These are phyloP conservation scores for Exophiala viscosa DNA, from an alignment of 2,329 filamentous ascomycete species.

Conservation along the genomic window DNA sequence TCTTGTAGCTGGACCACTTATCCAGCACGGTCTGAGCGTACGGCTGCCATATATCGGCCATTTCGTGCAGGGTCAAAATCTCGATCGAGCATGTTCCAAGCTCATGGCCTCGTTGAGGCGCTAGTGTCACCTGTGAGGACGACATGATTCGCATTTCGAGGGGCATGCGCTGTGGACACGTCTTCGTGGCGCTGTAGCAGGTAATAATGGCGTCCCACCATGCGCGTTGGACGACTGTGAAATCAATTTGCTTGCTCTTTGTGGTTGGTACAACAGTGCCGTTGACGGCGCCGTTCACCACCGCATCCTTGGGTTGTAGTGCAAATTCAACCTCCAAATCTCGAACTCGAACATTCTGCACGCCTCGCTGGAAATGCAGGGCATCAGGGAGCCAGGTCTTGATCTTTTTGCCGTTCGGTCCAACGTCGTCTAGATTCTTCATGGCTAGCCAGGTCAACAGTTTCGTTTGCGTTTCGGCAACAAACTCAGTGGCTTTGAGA, in stretches of 20 bases:
- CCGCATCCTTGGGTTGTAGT: slow-evolving; percentile 33
- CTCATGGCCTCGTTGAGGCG: slow-evolving; percentile 19
- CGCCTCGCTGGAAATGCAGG: slow-evolving; percentile 47
- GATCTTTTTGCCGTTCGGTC: slow-evolving; percentile 28
- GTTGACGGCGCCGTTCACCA: slow-evolving; percentile 8
- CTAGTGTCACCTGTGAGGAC: slow-evolving; percentile 21
- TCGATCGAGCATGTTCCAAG: slow-evolving; percentile 22
- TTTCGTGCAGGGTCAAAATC: slow-evolving; percentile 20
- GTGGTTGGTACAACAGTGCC: neutral
- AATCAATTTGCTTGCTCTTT: slow-evolving; percentile 38
- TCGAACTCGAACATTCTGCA: slow-evolving; percentile 47
- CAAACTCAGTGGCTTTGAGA: slow-evolving; percentile 13
- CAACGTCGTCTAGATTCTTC: slow-evolving; percentile 25
- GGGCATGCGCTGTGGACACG: slow-evolving; percentile 21
- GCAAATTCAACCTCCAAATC: slow-evolving; percentile 47
- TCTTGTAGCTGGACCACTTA: slow-evolving; percentile 21
- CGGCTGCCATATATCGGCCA: slow-evolving; percentile 19
- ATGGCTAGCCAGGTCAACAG: slow-evolving; percentile 22
- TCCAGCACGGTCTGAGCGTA: slow-evolving; percentile 23
- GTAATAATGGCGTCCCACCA: slow-evolving; percentile 50
- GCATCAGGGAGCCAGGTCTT: slow-evolving; percentile 46
- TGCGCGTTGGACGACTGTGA: slow-evolving; percentile 41
- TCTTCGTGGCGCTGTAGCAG: slow-evolving; percentile 16
- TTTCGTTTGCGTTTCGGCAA: slow-evolving; percentile 21
- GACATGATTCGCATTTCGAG: slow-evolving; percentile 26